Base-by-base conservation (phyloP, 169 alveolate species). In the Cryptosporidium tyzzeri region DNA sequence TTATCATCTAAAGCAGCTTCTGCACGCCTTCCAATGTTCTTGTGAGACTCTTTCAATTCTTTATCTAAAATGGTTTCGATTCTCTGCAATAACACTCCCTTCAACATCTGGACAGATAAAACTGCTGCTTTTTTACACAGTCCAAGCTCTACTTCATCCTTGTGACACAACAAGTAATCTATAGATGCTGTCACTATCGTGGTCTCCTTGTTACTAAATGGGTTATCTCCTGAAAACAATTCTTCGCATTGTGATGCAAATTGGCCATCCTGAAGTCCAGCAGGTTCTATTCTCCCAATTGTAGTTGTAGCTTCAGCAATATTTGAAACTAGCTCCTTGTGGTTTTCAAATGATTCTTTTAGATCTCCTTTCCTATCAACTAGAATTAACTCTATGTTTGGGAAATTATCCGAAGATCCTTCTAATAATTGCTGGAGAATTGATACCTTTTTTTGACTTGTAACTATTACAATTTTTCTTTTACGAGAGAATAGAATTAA, bases 371-470 rank as follows among this genome's bases (percentile, higher is more conserved):
- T 80, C 9, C 89, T 37, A 37, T 80, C 89, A 61, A 80, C 45
- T 31, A 80, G 37, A 5, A 41, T 80, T 26, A 80, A 7, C n/a
- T 80, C 50, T 45, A 80, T 45, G 35, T 48, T 21, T 14, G 62
- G 58, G 16, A 26, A 37, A 26, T 80, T 35, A 14, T 39, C n/a
- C n/a, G 80, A 31, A 41, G 58, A 23, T n/a, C 39, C 59, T 18
- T 80, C 80, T 41, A 80, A 33, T 26, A 80, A 23, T 31, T 80
- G 89, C 10, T 65, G 59, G 5, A 80, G 68, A 12, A 80, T 80
- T 3, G 48, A 80, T 39, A 93, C 96, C 68, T 96, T 96, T 70
- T 96, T 96, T 55, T 96, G 96, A 44, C 97, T 93, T 3, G 98
- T 94, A 21, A 96, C 85, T 31, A 96, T 95, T 67, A 91, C 48